These are phyloP conservation scores for Taiozyma sp. DNA, from an alignment of 1,139 yeast species.

Conservation along the genomic window DNA sequence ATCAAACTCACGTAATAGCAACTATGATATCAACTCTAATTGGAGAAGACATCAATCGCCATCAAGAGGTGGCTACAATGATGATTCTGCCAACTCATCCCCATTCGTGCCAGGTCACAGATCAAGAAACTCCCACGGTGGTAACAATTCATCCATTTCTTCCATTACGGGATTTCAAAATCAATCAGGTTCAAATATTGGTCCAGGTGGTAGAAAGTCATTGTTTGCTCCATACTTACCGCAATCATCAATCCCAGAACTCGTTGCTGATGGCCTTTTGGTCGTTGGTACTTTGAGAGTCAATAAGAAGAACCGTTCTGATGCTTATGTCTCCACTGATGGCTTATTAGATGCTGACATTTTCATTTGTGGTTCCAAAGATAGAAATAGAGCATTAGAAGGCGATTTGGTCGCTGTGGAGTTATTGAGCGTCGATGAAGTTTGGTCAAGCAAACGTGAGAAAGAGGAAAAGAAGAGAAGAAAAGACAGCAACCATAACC, in stretches of 20 bases:
- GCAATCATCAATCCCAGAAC: slow-evolving; percentile 85
- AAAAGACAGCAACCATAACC: slow-evolving; percentile 43
- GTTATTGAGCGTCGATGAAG: slow-evolving; percentile 90
- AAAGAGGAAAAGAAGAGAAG: slow-evolving; percentile 96
- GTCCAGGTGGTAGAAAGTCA: slow-evolving; percentile 57
- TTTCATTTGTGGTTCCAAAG: slow-evolving; percentile 98
- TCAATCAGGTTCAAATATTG: slow-evolving; percentile 2
- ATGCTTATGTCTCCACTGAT: slow-evolving; percentile 95
- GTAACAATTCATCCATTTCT: slow-evolving; percentile 42
- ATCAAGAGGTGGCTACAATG: slow-evolving; percentile 22
- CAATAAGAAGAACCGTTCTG: slow-evolving; percentile 92
- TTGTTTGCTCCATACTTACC: slow-evolving; percentile 95
- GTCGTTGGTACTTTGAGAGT: slow-evolving; percentile 93
- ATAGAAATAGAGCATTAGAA: slow-evolving; percentile 93
- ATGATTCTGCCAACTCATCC: slow-evolving; percentile 9
- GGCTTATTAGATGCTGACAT: slow-evolving; percentile 94
- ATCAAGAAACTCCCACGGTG: slow-evolving; percentile 65
- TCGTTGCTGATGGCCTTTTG: slow-evolving; percentile 82
- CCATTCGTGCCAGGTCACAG: slow-evolving; percentile 77
- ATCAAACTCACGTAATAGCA: slow-evolving; percentile 39
- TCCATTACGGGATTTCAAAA: slow-evolving; percentile 21
- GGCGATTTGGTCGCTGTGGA: slow-evolving; percentile 97
- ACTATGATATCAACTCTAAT: slow-evolving; percentile 36
- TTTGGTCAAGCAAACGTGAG: slow-evolving; percentile 94
- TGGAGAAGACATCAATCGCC: slow-evolving; percentile 48